Percentiles rank a stretch among this genome's conserved stretches.
phyloP scores from a whole-genome alignment of 805 yeast genomes.

The Monosporozyma servazzii region DNA sequence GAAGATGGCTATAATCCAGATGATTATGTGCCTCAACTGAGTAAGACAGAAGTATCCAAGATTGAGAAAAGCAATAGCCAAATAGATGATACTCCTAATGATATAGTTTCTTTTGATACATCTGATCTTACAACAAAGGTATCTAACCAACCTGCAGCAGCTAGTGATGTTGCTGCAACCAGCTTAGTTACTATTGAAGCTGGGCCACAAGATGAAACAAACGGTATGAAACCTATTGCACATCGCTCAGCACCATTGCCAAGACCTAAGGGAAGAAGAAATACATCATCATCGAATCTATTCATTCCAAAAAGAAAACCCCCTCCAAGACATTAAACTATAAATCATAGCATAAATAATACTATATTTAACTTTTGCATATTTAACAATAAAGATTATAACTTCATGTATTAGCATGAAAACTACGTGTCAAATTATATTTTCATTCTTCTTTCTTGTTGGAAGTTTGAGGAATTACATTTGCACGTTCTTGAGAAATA shows the following conservation, averaged over 20 bases:
- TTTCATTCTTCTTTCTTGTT: conserved; percentile 2
- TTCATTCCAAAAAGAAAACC: conserved; percentile 21
- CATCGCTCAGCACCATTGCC: neutral
- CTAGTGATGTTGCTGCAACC: neutral
- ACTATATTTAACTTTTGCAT: neutral
- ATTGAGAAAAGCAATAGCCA: neutral
- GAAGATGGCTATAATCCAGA: neutral
- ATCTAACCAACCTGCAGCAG: neutral
- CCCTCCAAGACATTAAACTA: conserved; percentile 6
- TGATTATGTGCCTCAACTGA: conserved; percentile 12
- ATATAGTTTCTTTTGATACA: neutral
- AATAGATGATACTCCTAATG: neutral
- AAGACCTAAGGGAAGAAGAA: neutral
- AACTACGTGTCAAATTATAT: too few relatives aligned
- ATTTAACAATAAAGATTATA: neutral
- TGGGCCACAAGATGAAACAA: neutral
- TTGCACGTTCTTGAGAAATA: conserved; percentile 3
- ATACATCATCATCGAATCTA: conserved; percentile 10
- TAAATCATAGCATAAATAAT: neutral
- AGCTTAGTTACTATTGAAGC: neutral
- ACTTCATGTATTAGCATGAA: neutral
- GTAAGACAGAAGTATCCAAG: neutral
- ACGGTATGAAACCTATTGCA: neutral
- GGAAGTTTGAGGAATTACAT: neutral
- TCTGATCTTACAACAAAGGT: neutral